Base-by-base conservation (phyloP, 2,329 filamentous ascomycete species). In the Verticillium longisporum region DNA sequence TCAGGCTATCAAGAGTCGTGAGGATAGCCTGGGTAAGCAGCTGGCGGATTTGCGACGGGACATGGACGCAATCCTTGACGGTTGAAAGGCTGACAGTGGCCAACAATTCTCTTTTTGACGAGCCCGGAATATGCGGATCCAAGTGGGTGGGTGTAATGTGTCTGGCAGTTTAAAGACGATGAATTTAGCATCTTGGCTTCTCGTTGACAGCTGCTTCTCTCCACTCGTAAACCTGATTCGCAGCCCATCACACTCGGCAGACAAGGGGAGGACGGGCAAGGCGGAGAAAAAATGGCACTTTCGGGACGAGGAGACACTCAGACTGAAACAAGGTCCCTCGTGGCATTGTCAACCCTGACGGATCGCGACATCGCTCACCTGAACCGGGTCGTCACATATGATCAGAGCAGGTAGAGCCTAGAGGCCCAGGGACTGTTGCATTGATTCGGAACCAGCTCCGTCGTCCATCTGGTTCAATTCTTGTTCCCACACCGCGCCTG, bases 1-100 rank as follows among this genome's bases (percentile, higher is more conserved):
- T 55, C 63, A 65, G 50, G 63, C 65, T 11, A 63, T 75, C 61
- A 70, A 69, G 63, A 68, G 69, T 53, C 70, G 71, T 45, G 73
- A 75, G 64, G 73, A 74, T 56, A 70, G 66, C 45, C 63, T 75
- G 56, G 67, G 67, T 3, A 70, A 69, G 65, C 68, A 75, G 60
- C 64, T 75, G 14, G 67, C 69, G 37, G 69, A 71, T 56, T 56
- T 75, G 13, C 66, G 72, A 33, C 68, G 69, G 56, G 72, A 74
- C 31, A 73, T 75, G 58, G 73, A 75, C 58, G 66, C 66, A 21
- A 63, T 70, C 55, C 58, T 74, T 57, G 72, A 74, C 60, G 54
- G 53, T 60, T 61, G 33, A 60, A 21, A 10, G 5, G n/a, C 18
- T 59, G n/a, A 21, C 1, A 21, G 45, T 53, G 34, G 9, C 13